These are phyloP conservation scores for Funneliformis geosporum DNA, from an alignment of 192 early-diverging fungal species.

Conservation along the genomic window DNA sequence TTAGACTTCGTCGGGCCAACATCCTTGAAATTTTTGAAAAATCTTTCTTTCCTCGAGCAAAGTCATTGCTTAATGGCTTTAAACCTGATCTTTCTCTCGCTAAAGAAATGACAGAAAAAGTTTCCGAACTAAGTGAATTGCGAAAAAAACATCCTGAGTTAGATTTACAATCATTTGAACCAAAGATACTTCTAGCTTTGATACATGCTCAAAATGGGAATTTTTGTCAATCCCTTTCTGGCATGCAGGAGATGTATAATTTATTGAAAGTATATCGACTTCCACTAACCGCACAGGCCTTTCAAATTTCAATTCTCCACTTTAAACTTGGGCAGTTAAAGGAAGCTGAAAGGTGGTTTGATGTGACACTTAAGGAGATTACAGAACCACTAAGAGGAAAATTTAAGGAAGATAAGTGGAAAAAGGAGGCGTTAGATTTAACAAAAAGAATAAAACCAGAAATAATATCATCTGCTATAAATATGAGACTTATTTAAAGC, in stretches of 20 bases:
- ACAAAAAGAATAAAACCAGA: background rate
- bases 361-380: background rate
- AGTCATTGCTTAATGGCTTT: too few species aligned
- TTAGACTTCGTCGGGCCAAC: background rate
- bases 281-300: accelerated
- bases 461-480: too few species aligned
- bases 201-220: background rate
- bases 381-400: background rate
- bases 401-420: background rate
- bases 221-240: background rate
- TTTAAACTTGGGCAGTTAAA: background rate
- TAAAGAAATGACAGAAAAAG: background rate
- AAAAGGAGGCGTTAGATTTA: background rate
- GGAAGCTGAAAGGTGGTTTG: background rate
- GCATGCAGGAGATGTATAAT: background rate
- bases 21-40: background rate
- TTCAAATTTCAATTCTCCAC: background rate
- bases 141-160: conserved; percentile 9
- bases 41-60: background rate
- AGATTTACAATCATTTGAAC: background rate
- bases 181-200: background rate
- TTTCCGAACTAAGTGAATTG: background rate
- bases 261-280: background rate
- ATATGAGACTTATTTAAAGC: too few species aligned
- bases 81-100: background rate